Base-by-base conservation (phyloP, 23 red algal species). In the Rhodosorus marinus region DNA sequence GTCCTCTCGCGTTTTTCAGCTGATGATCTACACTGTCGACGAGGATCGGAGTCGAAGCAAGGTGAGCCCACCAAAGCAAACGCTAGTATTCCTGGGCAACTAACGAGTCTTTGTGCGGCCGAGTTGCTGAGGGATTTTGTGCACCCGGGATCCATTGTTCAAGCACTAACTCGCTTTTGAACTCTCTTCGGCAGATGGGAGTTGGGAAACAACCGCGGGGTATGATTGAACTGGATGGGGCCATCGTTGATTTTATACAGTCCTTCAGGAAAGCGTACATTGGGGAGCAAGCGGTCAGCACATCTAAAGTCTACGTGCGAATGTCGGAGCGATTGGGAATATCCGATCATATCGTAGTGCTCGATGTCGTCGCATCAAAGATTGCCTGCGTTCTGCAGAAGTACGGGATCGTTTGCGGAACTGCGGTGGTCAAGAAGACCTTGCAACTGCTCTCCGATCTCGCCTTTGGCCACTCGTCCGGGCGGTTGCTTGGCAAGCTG, bases 161-260 rank as follows among this genome's bases (percentile, higher is more conserved):
- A n/a, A n/a, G n/a, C n/a, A n/a, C n/a, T n/a, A n/a, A n/a, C n/a
- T n/a, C n/a, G n/a, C n/a, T n/a, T n/a, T n/a, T n/a, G n/a, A n/a
- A n/a, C n/a, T n/a, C n/a, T n/a, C n/a, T n/a, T n/a, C n/a, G n/a
- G n/a, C n/a, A n/a, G n/a, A n/a, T n/a, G n/a, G n/a, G 63, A 24
- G 51, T 66, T 8, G 76, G 59, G 48, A 29, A 51, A 32, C 57
- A 48, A 22, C 67, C 66, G 14, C 70, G 68, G 64, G 66, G 66
- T 30, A 65, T 69, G 4, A 42, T 65, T 1, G 67, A 47, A 14
- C 25, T 84, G 35, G 79, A 84, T 64, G 67, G 55, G n/a, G 79
- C 79, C 6, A 84, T 84, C 31, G 66, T 72, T 35, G 79, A 84
- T 25, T 84, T 84, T 55, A 73, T 69, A 15, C 79, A 84, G 50